A percentile compares a stretch with the other conserved stretches of the same genome.
These are phyloP conservation scores for Ustilago sp. DNA, from an alignment of 1,284 basidiomycete genomes.

Conservation along the genomic window DNA sequence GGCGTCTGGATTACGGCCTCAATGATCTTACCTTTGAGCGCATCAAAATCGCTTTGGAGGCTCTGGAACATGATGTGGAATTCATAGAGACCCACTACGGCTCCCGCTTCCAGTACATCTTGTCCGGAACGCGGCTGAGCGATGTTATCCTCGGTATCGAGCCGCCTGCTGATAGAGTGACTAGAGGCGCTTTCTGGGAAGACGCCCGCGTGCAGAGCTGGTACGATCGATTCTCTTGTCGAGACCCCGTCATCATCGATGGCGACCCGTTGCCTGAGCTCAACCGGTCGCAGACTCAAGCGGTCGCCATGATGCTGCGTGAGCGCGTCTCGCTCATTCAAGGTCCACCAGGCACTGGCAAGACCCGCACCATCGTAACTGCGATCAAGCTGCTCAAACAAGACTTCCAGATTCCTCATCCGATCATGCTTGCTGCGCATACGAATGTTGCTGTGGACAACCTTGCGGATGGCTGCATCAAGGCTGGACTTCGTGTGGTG, in stretches of 20 bases:
- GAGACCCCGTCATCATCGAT: conserved; percentile 76
- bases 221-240: conserved; percentile 70
- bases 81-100: conserved; percentile 48
- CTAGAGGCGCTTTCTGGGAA: conserved; percentile 75
- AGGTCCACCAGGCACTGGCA: conserved; percentile 95
- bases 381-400: conserved; percentile 85
- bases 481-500: conserved; percentile 78
- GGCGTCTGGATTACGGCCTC: conserved; percentile 78
- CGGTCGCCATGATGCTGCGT: conserved; percentile 87
- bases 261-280: conserved; percentile 83
- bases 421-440: conserved; percentile 88
- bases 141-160: conserved; percentile 72
- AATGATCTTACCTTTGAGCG: conserved; percentile 78
- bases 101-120: conserved; percentile 48
- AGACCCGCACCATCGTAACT: conserved; percentile 91
- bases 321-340: conserved; percentile 84
- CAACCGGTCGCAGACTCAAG: conserved; percentile 83
- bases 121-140: conserved; percentile 57
- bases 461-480: conserved; percentile 77
- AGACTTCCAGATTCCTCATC: conserved; percentile 84
- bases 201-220: conserved; percentile 68
- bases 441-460: conserved; percentile 97
- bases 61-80: conserved; percentile 76
- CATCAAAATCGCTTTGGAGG: conserved; percentile 78
- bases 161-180: conserved; percentile 74